Conservation (phyloP, 306 rosid genomes). For the Fragaria iinumae region DNA sequence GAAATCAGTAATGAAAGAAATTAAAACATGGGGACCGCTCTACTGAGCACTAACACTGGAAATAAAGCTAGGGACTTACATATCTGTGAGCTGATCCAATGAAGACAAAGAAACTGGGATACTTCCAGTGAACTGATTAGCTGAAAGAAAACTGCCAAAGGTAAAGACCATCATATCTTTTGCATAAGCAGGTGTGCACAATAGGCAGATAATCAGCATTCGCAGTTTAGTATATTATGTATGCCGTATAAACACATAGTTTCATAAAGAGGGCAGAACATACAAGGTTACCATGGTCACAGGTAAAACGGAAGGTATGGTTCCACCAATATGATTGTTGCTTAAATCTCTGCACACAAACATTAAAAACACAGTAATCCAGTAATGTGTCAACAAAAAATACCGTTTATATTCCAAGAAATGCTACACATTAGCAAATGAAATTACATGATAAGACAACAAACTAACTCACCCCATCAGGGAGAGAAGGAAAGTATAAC, state of each 20-base stretch:
- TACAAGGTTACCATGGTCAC: conserved; percentile 71
- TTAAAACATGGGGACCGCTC: neutral
- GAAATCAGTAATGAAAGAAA: conserved; percentile 16
- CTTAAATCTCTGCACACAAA: conserved; percentile 65
- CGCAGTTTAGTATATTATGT: conserved; percentile 15
- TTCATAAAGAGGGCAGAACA: conserved; percentile 24
- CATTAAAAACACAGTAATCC: conserved; percentile 13
- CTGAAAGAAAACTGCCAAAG: conserved; percentile 86
- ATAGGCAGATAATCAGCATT: conserved; percentile 9
- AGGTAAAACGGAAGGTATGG: conserved; percentile 79
- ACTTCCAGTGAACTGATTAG: conserved; percentile 72
- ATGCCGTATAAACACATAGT: neutral
- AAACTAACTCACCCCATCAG: conserved; percentile 1
- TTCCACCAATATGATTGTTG: conserved; percentile 90
- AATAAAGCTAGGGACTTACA: conserved; percentile 43
- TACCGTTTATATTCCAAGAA: neutral
- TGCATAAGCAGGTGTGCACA: conserved; percentile 27
- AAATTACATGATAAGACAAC: neutral
- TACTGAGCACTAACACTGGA: conserved; percentile 3
- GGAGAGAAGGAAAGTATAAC: conserved; percentile 28
- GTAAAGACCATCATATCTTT: conserved; percentile 37
- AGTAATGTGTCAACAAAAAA: conserved; percentile 13
- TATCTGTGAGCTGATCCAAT: conserved; percentile 54
- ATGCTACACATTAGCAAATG: neutral
- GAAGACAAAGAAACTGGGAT: conserved; percentile 69